Evolutionary conservation across 108 stramenopile species (phyloP).

Genomic region (Cyclotella cryptica): DNA sequence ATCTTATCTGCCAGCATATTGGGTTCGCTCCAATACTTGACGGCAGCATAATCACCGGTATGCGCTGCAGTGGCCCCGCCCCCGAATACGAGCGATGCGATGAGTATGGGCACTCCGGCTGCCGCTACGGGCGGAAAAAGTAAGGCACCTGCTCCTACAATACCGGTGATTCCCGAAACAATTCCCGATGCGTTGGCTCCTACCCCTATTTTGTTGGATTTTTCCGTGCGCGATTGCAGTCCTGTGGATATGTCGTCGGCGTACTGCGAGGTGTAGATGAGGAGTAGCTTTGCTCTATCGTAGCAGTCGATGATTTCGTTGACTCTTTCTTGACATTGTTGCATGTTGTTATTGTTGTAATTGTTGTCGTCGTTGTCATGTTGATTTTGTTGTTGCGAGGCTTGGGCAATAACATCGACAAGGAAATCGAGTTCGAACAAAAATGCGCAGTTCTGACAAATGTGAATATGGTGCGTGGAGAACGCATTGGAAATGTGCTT

Average conservation of each 20-base stretch:
- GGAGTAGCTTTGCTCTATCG: slow-evolving; percentile 65
- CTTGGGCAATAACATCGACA: slow-evolving; percentile 56
- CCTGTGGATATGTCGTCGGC: slow-evolving; percentile 53
- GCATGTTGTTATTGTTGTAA: slow-evolving; percentile 1
- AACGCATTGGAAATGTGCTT: slow-evolving; percentile 56
- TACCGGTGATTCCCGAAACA: slow-evolving; percentile 69
- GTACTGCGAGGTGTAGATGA: slow-evolving; percentile 65
- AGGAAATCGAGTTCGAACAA: slow-evolving; percentile 76
- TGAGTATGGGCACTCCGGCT: slow-evolving; percentile 67
- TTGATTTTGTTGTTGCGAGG: slow-evolving; percentile 4
- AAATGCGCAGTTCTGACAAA: slow-evolving; percentile 62
- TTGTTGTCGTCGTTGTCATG: background rate
- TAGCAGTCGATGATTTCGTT: slow-evolving; percentile 74
- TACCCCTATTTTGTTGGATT: slow-evolving; percentile 61
- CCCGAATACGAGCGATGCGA: slow-evolving; percentile 77
- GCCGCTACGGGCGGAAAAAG: slow-evolving; percentile 67
- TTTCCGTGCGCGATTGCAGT: slow-evolving; percentile 51
- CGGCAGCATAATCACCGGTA: slow-evolving; percentile 62
- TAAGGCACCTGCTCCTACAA: slow-evolving; percentile 65
- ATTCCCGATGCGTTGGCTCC: slow-evolving; percentile 64
- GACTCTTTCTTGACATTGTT: slow-evolving; percentile 42
- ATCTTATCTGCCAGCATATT: slow-evolving; percentile 70
- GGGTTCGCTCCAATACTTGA: slow-evolving; percentile 71
- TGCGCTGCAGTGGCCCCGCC: slow-evolving; percentile 66
- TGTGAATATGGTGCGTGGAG: slow-evolving; percentile 53